Conservation (phyloP, 2,329 filamentous ascomycete genomes). For the Cryphonectria radicalis region DNA sequence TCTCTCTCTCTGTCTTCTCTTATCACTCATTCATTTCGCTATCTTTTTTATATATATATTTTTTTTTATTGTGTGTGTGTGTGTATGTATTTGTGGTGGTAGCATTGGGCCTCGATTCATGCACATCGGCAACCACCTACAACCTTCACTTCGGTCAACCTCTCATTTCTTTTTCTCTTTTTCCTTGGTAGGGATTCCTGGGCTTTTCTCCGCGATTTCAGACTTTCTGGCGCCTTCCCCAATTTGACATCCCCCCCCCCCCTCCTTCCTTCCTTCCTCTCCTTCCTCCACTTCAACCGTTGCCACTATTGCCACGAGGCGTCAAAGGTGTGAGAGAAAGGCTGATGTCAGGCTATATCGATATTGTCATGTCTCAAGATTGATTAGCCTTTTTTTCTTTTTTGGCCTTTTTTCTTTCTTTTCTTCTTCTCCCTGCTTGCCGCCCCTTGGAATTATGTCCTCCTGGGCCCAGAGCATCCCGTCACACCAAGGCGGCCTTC, state of each 20-base stretch:
- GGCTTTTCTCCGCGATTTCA: neutral
- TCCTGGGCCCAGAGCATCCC: slow-evolving; percentile 18
- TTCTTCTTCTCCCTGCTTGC: neutral
- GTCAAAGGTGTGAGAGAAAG: neutral
- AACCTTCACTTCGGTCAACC: neutral
- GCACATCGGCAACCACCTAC: neutral
- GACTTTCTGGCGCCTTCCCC: neutral
- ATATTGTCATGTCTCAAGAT: slow-evolving; percentile 6
- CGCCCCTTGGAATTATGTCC: slow-evolving; percentile 13
- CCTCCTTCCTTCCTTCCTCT: neutral
- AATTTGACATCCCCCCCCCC: too few species aligned
- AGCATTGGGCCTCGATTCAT: neutral
- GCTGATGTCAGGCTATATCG: neutral
- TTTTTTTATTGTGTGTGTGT: too few species aligned
- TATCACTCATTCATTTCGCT: too few species aligned
- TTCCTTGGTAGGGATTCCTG: neutral
- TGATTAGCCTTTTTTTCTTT: slow-evolving; percentile 8
- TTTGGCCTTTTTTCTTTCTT: neutral
- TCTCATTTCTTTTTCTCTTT: neutral
- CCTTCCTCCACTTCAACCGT: neutral
- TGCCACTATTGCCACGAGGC: neutral
- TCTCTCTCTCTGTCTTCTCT: neutral
- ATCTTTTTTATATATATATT: too few species aligned
- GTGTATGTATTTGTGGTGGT: neutral
- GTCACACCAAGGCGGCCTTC: slow-evolving; percentile 23